These are phyloP conservation scores for Plenodomus lindquistii DNA, from an alignment of 2,329 filamentous ascomycete genomes.

Conservation along the genomic window DNA sequence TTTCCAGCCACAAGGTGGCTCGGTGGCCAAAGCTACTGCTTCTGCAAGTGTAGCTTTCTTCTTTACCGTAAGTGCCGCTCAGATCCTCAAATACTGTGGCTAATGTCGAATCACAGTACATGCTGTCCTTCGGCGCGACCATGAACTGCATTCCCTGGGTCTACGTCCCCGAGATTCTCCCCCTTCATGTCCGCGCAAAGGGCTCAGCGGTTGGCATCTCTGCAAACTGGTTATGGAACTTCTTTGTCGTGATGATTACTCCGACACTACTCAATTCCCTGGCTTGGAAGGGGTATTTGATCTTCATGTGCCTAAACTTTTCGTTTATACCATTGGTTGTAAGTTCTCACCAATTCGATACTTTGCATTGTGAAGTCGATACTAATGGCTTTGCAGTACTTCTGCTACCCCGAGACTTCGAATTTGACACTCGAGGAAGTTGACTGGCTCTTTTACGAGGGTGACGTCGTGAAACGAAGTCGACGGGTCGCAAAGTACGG, in stretches of 20 bases:
- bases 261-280: conserved; percentile 54
- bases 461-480: conserved; percentile 28
- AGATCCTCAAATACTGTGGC: not conserved
- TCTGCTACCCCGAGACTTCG: conserved; percentile 45
- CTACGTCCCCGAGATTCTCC: conserved; percentile 56
- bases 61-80: conserved; percentile 44
- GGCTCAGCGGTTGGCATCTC: conserved; percentile 56
- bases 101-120: conserved; percentile 16
- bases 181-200: conserved; percentile 55
- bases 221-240: conserved; percentile 56
- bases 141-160: conserved; percentile 52
- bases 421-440: conserved; percentile 44
- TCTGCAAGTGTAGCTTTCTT: conserved; percentile 56
- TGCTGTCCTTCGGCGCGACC: conserved; percentile 30
- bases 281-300: conserved; percentile 57
- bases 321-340: conserved; percentile 50
- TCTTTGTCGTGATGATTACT: conserved; percentile 58
- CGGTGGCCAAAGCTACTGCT: conserved; percentile 47
- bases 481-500: conserved; percentile 28
- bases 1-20: conserved; percentile 41
- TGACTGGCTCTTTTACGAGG: conserved; percentile 40
- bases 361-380: not conserved
- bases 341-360: not conserved
- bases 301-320: conserved; percentile 57
- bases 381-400: conserved; percentile 41